Evolutionary conservation across 2,329 filamentous ascomycete genomes (phyloP), one percentile per base, ranked within the genome.

Genomic region (Botryotinia calthae): DNA sequence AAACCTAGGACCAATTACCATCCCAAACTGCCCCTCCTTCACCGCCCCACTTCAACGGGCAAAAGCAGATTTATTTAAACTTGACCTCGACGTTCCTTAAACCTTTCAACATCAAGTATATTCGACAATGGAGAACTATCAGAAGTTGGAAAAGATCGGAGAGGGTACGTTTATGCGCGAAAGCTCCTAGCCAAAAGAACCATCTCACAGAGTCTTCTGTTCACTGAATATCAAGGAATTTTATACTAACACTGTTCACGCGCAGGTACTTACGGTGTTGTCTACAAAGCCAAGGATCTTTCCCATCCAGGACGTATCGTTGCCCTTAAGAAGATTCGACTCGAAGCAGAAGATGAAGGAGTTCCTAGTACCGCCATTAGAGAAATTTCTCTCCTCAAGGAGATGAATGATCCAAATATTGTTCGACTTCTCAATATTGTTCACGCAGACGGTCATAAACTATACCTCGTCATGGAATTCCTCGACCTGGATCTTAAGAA

Each of bases 81-180:
- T 44, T 54, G 61, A 74, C 75, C 73, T 75, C 74, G 73, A 79
- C 79, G 75, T 76, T 80, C 79, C 46, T 78, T 80, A 76, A 16
- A 70, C 59, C 71, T 37, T 54, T 73, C 67, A 31, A 59, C 70
- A 62, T 73, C 46, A 74, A 72, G 71, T n/a, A 73, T 71, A 78
- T 76, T 62, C 42, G 69, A 74, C 69, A 82, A 72, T 97, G 94
- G 94, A 97, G 84, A 97, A 97, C 84, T 97, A 97, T 83, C 93
- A 97, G 84, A 97, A 97, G 85, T 88, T 97, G 80, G 94, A 97
- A 86, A 97, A 97, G 87, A 94, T 97, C 80, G 94, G 94, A 83
- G 94, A 97, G 89, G 94, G 94, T 96, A 85, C 79, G 88, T 82
- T 66, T 71, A 76, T 72, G 72, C 68, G 72, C 31, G 72, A 25